Base-by-base conservation (phyloP, 179 eudicot species). In the Vitellaria paradoxa region DNA sequence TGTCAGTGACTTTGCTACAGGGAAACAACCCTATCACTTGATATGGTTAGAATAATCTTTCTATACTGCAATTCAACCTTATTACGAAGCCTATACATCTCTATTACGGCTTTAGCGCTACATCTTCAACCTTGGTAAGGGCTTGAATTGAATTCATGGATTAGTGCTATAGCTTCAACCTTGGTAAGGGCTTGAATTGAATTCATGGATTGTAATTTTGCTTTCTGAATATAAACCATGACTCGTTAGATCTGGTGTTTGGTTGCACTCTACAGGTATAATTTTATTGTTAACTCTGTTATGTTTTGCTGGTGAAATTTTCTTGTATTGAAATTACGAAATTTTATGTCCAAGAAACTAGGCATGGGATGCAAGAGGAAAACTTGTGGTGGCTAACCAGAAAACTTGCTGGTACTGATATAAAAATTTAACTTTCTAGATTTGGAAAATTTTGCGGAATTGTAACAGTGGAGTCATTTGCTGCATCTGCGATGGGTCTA, bases 401-500 rank as follows among this genome's bases (percentile, higher is more conserved):
- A 76, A 76, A 52, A 13, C 9, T 53, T 46, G 23, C 70, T 53
- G 56, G 65, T 68, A 75, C 76, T 78, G 65, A 79, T 26, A 15
- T 56, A 9, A 50, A 23, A 26, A 64, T 60, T 62, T 76, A 52
- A n/a, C 65, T 66, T 75, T 71, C 77, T 78, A 95, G 99, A 78
- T 95, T 90, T 80, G 97, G 95, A 72, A 93, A 89, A 80, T 95
- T 95, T 70, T 90, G 99, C 87, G 98, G 93, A 81, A 84, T 95
- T 68, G 85, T 95, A 26, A 93, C 96, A 49, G 84, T 80, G 49
- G 97, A 95, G 85, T 93, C 97, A 62, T 93, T 95, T 84, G 89
- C 97, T 81, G 97, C 99, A 80, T 91, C 99, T 62, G 98, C 99
- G 17, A 95, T 95, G 99, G 99, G 99, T 80, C 88, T 95, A 68